A percentile compares a stretch with the other conserved stretches of the same genome.
These are phyloP conservation scores for Diophrys appendiculata DNA, from an alignment of 73 alveolate species.

Conservation along the genomic window DNA sequence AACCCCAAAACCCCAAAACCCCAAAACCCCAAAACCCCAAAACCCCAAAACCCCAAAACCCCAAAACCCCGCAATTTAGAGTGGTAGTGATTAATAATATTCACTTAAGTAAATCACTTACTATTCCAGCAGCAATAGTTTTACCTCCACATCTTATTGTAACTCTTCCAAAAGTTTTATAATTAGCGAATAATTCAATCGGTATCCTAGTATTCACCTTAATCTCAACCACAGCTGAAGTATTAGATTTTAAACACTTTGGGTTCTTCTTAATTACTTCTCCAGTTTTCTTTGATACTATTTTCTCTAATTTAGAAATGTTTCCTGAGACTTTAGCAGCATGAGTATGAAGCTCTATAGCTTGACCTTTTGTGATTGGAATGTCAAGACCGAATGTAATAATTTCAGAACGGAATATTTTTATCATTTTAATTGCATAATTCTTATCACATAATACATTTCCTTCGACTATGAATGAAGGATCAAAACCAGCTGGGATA, in stretches of 20 bases:
- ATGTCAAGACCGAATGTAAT: constrained; percentile 70
- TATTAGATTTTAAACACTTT: constrained; percentile 66
- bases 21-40: too few relatives aligned
- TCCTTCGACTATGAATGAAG: constrained; percentile 69
- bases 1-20: too few relatives aligned
- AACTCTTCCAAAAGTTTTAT: constrained; percentile 72
- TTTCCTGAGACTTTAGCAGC: constrained; percentile 64
- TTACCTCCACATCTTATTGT: constrained; percentile 80
- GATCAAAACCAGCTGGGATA: constrained; percentile 58
- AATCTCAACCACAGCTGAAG: constrained; percentile 67
- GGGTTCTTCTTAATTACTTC: constrained; percentile 75
- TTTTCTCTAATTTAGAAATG: constrained; percentile 64
- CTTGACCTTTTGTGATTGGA: constrained; percentile 81
- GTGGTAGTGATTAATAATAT: background rate
- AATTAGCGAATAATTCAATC: constrained; percentile 68
- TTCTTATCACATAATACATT: constrained; percentile 70
- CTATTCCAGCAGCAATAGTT: constrained; percentile 83
- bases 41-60: too few relatives aligned
- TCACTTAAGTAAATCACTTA: constrained; percentile 58
- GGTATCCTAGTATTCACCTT: constrained; percentile 67
- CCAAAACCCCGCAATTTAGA: too few relatives aligned
- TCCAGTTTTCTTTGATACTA: constrained; percentile 70
- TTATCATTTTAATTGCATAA: constrained; percentile 73
- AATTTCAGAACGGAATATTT: constrained; percentile 66
- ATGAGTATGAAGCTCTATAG: constrained; percentile 64